Evolutionary conservation across 148 eudicot genomes (phyloP).

Genomic region (Arbutus unedo): DNA sequence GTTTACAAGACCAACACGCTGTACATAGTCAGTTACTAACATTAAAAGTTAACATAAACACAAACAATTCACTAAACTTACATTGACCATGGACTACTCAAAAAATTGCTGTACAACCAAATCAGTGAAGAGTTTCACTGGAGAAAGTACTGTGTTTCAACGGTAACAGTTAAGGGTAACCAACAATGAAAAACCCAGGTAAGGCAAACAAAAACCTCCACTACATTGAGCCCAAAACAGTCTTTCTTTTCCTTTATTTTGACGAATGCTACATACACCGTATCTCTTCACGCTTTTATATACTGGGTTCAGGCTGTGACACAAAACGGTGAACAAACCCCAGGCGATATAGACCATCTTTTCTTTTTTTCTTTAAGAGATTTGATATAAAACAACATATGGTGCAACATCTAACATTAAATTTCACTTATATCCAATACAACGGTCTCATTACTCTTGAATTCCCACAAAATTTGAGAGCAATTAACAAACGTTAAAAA

Average conservation of each 20-base stretch:
- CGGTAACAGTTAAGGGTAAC: neutral
- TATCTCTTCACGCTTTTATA: neutral
- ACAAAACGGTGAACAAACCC: neutral
- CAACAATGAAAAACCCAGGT: neutral
- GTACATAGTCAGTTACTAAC: neutral
- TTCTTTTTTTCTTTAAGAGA: neutral
- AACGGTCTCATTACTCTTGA: no score
- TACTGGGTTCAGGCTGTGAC: neutral
- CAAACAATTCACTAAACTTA: neutral
- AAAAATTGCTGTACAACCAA: neutral
- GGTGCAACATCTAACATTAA: neutral
- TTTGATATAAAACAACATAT: neutral
- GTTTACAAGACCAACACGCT: neutral
- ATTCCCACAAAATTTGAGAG: neutral
- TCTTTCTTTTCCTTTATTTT: neutral
- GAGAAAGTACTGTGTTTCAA: neutral
- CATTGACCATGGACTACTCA: neutral
- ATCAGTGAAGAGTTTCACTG: neutral
- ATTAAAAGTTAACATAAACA: neutral
- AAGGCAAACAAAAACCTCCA: conserved; percentile 2
- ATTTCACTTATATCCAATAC: neutral
- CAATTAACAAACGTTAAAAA: neutral
- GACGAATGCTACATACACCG: neutral
- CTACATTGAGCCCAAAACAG: neutral
- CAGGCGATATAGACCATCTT: neutral